Conservation (phyloP, 768 basidiomycete species). For the Pulveroboletus sp. region DNA sequence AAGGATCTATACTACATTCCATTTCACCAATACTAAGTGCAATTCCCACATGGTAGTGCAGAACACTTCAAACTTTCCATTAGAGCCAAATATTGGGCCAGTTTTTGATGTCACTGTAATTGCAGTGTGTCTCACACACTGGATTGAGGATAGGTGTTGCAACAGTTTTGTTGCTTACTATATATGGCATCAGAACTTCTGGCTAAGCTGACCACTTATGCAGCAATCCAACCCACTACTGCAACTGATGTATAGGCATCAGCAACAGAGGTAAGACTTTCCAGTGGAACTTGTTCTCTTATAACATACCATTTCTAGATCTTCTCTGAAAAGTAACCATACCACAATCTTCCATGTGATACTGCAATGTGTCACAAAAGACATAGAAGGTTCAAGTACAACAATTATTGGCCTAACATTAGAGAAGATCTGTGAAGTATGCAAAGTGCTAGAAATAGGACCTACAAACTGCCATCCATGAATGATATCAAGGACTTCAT, state of each 20-base stretch:
- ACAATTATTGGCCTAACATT: constrained; percentile 17
- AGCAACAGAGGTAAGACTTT: constrained; percentile 29
- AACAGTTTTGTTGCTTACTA: too few relatives aligned
- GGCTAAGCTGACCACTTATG: constrained; percentile 10
- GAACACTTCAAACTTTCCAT: too few relatives aligned
- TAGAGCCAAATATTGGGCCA: too few relatives aligned
- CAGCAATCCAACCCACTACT: constrained; percentile 19
- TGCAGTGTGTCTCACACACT: too few relatives aligned
- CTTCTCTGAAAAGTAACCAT: constrained; percentile 22
- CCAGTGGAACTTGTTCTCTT: not conserved
- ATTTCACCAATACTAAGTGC: too few relatives aligned
- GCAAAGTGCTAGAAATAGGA: constrained; percentile 16
- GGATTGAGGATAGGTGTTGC: too few relatives aligned
- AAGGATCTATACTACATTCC: too few relatives aligned
- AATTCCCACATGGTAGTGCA: too few relatives aligned
- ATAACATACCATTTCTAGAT: constrained; percentile 9
- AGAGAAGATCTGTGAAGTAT: constrained; percentile 17
- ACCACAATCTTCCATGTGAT: constrained; percentile 12
- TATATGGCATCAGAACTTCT: constrained; percentile 39
- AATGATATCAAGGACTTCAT: constrained; percentile 13
- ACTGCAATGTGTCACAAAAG: constrained; percentile 12
- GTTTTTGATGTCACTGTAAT: too few relatives aligned
- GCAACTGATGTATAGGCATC: constrained; percentile 36
- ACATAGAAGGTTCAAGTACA: constrained; percentile 12
- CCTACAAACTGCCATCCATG: constrained; percentile 13